phyloP scores from a whole-genome alignment of 306 rosid species.

The Vigna angularis region DNA sequence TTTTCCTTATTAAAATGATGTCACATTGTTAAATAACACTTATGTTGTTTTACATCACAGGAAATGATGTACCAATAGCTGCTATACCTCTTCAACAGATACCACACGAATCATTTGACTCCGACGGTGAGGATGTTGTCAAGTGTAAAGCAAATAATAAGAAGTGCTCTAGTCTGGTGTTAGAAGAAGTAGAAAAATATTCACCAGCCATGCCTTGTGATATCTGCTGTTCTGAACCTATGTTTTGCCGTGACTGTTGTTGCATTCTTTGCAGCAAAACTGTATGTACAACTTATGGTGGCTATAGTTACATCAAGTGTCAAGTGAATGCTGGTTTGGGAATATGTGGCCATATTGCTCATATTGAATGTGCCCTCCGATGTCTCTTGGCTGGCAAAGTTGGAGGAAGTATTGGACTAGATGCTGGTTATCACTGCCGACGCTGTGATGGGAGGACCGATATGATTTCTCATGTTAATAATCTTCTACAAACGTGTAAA shows the following conservation, averaged over 20 bases:
- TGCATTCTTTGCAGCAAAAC: conserved; percentile 82
- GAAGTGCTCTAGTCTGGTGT: conserved; percentile 58
- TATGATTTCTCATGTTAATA: conserved; percentile 65
- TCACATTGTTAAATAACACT: conserved; percentile 6
- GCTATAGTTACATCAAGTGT: conserved; percentile 79
- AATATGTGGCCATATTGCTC: conserved; percentile 89
- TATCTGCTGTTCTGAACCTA: conserved; percentile 76
- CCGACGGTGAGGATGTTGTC: conserved; percentile 44
- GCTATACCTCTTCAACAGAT: conserved; percentile 58
- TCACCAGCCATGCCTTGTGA: conserved; percentile 65
- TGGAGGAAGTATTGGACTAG: conserved; percentile 75
- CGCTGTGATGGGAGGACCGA: conserved; percentile 87
- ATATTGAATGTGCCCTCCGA: conserved; percentile 79
- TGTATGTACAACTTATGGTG: conserved; percentile 58
- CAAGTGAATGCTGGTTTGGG: conserved; percentile 46
- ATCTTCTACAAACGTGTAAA: conserved; percentile 59
- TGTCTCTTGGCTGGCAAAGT: conserved; percentile 79
- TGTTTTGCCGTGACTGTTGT: conserved; percentile 82
- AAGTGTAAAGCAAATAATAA: conserved; percentile 76
- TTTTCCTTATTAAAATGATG: conserved; percentile 3
- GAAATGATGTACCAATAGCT: not conserved
- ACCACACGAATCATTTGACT: conserved; percentile 39
- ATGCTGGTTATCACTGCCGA: conserved; percentile 78
- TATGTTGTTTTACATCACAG: conserved; percentile 12
- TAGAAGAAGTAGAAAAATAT: conserved; percentile 44